phyloP scores from a whole-genome alignment of 768 basidiomycete genomes.

The Boletus pseudo-olivaceus region DNA sequence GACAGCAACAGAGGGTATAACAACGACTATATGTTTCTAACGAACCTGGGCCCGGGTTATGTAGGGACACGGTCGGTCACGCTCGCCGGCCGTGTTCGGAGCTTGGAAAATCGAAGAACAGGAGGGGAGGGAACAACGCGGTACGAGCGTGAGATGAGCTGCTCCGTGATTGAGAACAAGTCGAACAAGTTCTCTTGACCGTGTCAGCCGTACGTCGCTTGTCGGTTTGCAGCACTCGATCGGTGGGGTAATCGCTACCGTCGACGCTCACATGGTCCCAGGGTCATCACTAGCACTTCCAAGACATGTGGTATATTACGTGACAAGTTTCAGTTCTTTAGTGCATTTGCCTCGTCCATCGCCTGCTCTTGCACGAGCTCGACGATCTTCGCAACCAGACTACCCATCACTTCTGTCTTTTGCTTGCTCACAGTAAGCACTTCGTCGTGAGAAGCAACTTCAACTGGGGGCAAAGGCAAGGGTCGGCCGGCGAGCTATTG shows the following conservation, averaged over 20 bases:
- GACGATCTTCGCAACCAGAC: conserved; percentile 64
- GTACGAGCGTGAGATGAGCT: conserved; percentile 23
- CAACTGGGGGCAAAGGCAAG: conserved; percentile 37
- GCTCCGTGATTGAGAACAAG: not conserved
- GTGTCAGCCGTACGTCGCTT: not conserved
- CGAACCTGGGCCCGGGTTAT: conserved; percentile 11
- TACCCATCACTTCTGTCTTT: conserved; percentile 71
- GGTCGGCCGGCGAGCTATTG: conserved; percentile 59
- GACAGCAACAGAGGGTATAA: conserved; percentile 13
- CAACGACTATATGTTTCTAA: conserved; percentile 3
- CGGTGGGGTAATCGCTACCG: not conserved
- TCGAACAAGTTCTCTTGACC: not conserved
- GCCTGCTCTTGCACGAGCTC: conserved; percentile 32
- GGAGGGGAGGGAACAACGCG: conserved; percentile 13
- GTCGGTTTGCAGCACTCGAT: not conserved
- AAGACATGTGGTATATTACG: not conserved
- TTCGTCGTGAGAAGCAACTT: conserved; percentile 74
- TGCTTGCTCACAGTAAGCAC: conserved; percentile 62
- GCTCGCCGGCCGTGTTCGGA: conserved; percentile 25
- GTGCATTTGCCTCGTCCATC: conserved; percentile 1
- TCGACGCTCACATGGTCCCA: not conserved
- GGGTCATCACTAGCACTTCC: not conserved
- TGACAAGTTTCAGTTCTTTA: conserved; percentile 2
- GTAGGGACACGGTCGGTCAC: conserved; percentile 11
- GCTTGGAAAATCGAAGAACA: not conserved